phyloP scores from a whole-genome alignment of 495 filamentous ascomycete species.

The Neurospora hispaniola region DNA sequence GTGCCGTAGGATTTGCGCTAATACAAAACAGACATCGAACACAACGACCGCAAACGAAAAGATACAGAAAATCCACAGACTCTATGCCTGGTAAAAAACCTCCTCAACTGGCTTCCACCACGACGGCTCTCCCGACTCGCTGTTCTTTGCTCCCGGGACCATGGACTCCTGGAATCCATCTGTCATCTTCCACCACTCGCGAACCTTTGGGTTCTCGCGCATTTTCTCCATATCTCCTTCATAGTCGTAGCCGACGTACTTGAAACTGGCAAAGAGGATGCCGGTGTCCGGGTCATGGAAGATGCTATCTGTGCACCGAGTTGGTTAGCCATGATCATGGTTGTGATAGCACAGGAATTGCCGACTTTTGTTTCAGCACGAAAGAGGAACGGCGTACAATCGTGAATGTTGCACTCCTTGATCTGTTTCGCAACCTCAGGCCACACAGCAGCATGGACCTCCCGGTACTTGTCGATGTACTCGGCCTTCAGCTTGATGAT shows the following conservation, averaged over 20 bases:
- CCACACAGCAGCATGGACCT: conserved; percentile 62
- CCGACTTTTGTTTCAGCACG: background rate
- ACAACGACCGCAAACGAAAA: background rate
- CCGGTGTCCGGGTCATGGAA: conserved; percentile 51
- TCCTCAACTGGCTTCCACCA: conserved; percentile 68
- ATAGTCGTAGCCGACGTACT: conserved; percentile 61
- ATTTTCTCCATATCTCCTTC: conserved; percentile 63
- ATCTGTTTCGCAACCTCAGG: conserved; percentile 65
- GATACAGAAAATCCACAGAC: conserved; percentile 5
- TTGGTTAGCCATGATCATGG: background rate
- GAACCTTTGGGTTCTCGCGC: conserved; percentile 56
- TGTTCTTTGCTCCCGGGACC: conserved; percentile 51
- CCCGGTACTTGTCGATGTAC: conserved; percentile 53
- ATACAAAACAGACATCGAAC: background rate
- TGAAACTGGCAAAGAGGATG: conserved; percentile 62
- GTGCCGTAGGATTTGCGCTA: background rate
- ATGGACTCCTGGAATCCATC: conserved; percentile 57
- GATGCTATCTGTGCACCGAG: conserved; percentile 49
- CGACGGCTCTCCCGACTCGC: conserved; percentile 47
- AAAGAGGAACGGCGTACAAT: conserved; percentile 40
- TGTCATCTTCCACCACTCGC: conserved; percentile 72
- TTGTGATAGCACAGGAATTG: background rate
- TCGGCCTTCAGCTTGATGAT: conserved; percentile 61
- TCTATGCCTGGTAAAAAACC: conserved; percentile 54
- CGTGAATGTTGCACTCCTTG: conserved; percentile 57